These are phyloP conservation scores for Silene latifolia DNA, from an alignment of 148 eudicot genomes.

Conservation along the genomic window DNA sequence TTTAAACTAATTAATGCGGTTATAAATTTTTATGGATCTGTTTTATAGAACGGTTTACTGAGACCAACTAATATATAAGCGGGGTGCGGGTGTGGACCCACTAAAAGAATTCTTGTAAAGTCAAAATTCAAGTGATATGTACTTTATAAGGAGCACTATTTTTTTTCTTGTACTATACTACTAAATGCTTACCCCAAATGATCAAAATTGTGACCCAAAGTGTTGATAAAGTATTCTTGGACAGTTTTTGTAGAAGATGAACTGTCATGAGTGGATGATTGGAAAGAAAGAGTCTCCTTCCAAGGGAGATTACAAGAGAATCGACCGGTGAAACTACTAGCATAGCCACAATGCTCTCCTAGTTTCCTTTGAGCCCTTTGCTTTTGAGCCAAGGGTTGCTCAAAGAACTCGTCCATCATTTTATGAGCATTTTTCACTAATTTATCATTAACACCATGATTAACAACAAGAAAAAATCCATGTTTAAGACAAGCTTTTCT, in stretches of 20 bases:
- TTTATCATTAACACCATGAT: constrained; percentile 47
- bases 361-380: constrained; percentile 56
- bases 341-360: constrained; percentile 80
- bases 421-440: constrained; percentile 51
- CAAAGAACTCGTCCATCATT: constrained; percentile 59
- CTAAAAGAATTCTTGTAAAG: constrained; percentile 1
- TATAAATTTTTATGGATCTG: no score
- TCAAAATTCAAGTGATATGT: neutral
- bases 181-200: constrained; percentile 47
- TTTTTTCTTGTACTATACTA: no score
- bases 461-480: constrained; percentile 65
- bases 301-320: constrained; percentile 68
- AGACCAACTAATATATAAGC: no score
- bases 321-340: constrained; percentile 66
- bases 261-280: constrained; percentile 29
- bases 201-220: constrained; percentile 45
- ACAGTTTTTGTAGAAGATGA: constrained; percentile 34
- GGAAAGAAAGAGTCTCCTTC: constrained; percentile 76
- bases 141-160: no score
- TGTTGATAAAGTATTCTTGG: constrained; percentile 47
- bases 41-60: no score
- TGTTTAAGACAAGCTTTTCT: constrained; percentile 54
- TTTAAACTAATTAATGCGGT: no score
- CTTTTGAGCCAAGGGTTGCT: constrained; percentile 46
- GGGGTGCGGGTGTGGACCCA: neutral